Evolutionary conservation across 129 eudicot genomes (phyloP).

Genomic region (Centrapalus pauciflorus): DNA sequence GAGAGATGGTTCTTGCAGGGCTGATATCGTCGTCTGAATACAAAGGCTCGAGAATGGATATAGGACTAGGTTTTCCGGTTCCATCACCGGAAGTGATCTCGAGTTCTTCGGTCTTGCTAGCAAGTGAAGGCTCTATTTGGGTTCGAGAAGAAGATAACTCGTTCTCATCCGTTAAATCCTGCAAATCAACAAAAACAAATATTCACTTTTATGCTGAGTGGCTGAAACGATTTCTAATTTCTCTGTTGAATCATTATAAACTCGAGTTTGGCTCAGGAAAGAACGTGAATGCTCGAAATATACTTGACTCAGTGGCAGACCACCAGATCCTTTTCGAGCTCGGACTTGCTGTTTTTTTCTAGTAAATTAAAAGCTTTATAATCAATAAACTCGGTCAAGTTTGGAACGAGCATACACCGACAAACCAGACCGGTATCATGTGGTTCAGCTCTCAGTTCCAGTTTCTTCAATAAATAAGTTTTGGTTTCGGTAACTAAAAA

Average conservation of each 20-base stretch:
- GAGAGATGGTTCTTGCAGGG: conserved; percentile 57
- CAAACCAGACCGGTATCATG: too few relatives aligned
- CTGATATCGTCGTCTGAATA: conserved; percentile 76
- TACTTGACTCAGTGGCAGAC: too few relatives aligned
- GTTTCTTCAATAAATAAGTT: too few relatives aligned
- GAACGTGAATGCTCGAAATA: not conserved
- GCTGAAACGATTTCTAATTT: too few relatives aligned
- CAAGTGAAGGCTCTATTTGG: conserved; percentile 26
- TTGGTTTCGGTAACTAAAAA: too few relatives aligned
- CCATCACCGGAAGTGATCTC: conserved; percentile 34
- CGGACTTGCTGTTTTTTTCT: too few relatives aligned
- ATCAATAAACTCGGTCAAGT: too few relatives aligned
- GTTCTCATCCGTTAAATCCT: conserved; percentile 48
- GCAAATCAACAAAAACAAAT: conserved; percentile 13
- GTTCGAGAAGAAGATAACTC: conserved; percentile 29
- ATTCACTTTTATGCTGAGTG: not conserved
- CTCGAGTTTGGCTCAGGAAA: not conserved
- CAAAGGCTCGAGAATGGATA: conserved; percentile 78
- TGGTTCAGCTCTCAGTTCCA: too few relatives aligned
- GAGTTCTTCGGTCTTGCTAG: conserved; percentile 22
- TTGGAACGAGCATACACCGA: too few relatives aligned
- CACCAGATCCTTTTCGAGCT: too few relatives aligned
- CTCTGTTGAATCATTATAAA: too few relatives aligned
- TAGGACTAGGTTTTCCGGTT: conserved; percentile 70
- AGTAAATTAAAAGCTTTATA: too few relatives aligned